Evolutionary conservation across 345 rosid genomes (phyloP).

Genomic region (Euphorbia tirucalli): DNA sequence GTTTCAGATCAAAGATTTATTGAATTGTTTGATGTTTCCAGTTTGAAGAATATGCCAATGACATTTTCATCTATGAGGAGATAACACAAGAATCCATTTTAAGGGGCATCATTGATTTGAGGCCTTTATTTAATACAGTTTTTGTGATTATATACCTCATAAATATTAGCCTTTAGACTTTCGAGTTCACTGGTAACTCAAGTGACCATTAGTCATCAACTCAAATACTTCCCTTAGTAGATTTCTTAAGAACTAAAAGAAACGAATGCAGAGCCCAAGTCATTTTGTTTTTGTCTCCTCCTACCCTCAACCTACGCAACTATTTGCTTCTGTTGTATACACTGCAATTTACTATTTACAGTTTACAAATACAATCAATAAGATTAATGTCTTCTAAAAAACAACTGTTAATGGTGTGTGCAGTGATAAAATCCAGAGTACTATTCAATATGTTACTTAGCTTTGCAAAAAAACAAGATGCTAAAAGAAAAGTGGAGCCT

Average conservation of each 20-base stretch:
- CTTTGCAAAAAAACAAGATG: no score
- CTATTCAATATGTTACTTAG: no score
- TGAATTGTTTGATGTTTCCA: constrained; percentile 56
- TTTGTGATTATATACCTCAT: no score
- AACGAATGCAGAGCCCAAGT: not conserved
- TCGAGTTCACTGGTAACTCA: not conserved
- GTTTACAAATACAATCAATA: not conserved
- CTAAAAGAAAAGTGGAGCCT: no score
- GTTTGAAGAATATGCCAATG: constrained; percentile 45
- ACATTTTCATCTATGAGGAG: constrained; percentile 46
- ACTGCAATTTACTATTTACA: not conserved
- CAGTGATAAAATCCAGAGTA: not conserved
- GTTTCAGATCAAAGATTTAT: constrained; percentile 71
- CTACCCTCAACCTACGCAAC: not conserved
- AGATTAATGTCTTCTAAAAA: not conserved
- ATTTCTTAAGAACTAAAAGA: not conserved
- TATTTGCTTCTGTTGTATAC: not conserved
- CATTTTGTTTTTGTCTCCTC: not conserved
- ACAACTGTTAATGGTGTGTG: not conserved
- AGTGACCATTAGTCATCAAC: not conserved
- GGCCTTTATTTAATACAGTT: not conserved
- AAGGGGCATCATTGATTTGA: not conserved
- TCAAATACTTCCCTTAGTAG: not conserved
- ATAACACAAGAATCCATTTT: not conserved
- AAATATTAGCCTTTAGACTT: not conserved